phyloP scores from a whole-genome alignment of 2,329 filamentous ascomycete genomes.

The Colletotrichum tropicicola region DNA sequence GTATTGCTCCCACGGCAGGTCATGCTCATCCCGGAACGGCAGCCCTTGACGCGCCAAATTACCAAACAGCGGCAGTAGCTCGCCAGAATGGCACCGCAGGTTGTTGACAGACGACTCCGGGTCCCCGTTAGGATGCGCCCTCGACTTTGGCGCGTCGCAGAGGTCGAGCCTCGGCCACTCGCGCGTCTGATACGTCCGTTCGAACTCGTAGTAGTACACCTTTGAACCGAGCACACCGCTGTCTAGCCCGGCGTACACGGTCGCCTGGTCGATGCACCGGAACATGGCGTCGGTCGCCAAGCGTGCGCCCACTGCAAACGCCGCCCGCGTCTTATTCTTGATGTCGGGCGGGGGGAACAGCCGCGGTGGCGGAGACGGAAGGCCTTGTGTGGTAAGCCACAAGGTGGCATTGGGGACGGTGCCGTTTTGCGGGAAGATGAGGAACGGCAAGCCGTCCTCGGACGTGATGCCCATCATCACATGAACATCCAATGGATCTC shows the following conservation, averaged over 20 bases:
- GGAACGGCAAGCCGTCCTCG: constrained; percentile 65
- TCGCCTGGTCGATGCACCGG: constrained; percentile 68
- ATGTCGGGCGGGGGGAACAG: constrained; percentile 60
- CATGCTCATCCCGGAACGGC: constrained; percentile 48
- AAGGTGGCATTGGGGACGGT: constrained; percentile 44
- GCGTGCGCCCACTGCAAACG: constrained; percentile 63
- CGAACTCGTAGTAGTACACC: constrained; percentile 68
- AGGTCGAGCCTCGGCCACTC: constrained; percentile 62
- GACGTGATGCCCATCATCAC: constrained; percentile 64
- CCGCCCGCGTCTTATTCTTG: constrained; percentile 58
- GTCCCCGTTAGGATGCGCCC: constrained; percentile 50
- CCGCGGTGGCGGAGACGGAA: constrained; percentile 40
- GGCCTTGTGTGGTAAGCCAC: constrained; percentile 45
- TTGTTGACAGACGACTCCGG: constrained; percentile 41
- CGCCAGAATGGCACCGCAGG: constrained; percentile 59
- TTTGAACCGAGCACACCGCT: constrained; percentile 52
- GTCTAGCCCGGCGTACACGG: constrained; percentile 57
- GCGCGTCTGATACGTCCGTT: constrained; percentile 61
- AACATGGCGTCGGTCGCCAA: constrained; percentile 67
- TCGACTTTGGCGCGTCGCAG: constrained; percentile 47
- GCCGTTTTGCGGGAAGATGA: constrained; percentile 41
- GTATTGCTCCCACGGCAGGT: constrained; percentile 27
- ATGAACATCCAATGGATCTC: constrained; percentile 56
- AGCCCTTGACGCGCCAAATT: constrained; percentile 42
- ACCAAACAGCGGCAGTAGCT: constrained; percentile 53